Evolutionary conservation across 371 early-diverging fungal species (phyloP), one percentile per base, ranked within the genome.

Genomic region (Mortierella sp.): DNA sequence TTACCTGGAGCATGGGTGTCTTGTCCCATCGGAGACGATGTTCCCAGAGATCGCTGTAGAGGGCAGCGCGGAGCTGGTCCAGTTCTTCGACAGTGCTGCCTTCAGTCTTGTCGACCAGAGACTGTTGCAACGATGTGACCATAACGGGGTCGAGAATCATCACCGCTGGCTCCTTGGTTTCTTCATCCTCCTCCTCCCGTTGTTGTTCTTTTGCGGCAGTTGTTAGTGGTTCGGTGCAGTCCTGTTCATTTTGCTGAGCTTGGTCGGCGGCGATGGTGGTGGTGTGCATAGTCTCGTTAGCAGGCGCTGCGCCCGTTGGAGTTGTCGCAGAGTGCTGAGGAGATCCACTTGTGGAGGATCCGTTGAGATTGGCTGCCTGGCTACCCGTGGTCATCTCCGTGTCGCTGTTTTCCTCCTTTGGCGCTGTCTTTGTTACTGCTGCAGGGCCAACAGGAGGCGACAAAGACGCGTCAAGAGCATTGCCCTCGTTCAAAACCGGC

Each of bases 1-100:
- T 65, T 76, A 80, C 80, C 65, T 41, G 26, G 6, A 82, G 74
- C 66, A 78, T n/a, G 3, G 58, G 40, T 0, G 26, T 19, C 67
- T 83, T 83, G 43, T 72, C 48, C 83, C 78, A 78, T 24, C 70
- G 76, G 16, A 26, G 55, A 0, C 83, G 83, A 63, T 78, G 75
- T 47, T 83, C 73, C 83, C 83, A 83, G 22, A 83, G 71, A 52
- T 78, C 69, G 0, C 39, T 48, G 44, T 83, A 83, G 16, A 83
- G 73, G 10, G 83, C 66, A 0, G 83, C 83, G 6, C 76, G 74
- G 14, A 83, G 66, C 48, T 78, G 83, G n/a, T 83, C 83, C 41
- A 83, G 58, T 40, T 83, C 83, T 53, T 83, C 83, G 4, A 83
- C 64, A 1, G 76, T 74, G 47, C 74, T 69, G 13, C 41, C 39